phyloP scores from a whole-genome alignment of 2,329 filamentous ascomycete species.

The Esteya vermicola region DNA sequence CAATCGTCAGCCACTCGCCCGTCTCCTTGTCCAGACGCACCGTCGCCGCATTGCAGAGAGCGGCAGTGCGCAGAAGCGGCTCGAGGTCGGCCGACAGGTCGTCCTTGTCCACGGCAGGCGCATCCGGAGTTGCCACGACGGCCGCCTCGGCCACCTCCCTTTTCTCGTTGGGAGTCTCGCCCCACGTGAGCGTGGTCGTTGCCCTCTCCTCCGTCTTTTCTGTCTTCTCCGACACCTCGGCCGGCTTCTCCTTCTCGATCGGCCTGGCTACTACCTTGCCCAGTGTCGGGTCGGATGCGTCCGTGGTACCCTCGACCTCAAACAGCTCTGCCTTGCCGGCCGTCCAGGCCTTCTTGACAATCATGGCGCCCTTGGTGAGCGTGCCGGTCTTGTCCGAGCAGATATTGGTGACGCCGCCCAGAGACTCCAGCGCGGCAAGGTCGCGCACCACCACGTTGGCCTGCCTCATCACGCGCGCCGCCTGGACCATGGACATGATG shows the following conservation, averaged over 20 bases:
- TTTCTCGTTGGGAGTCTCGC: too few species aligned
- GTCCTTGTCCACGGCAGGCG: too few species aligned
- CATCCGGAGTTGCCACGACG: slow-evolving; percentile 11
- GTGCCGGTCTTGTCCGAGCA: slow-evolving; percentile 65
- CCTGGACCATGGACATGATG: slow-evolving; percentile 57
- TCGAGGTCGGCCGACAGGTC: slow-evolving; percentile 36
- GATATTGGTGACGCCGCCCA: slow-evolving; percentile 58
- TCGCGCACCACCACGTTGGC: slow-evolving; percentile 53
- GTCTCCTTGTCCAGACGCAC: slow-evolving; percentile 40
- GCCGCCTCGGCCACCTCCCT: neutral
- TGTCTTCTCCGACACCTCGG: neutral
- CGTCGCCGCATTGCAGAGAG: slow-evolving; percentile 52
- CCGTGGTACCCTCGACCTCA: slow-evolving; percentile 45
- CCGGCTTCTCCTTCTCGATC: too few species aligned
- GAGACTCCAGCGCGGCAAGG: slow-evolving; percentile 51
- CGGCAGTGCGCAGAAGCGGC: slow-evolving; percentile 38
- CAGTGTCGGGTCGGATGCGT: slow-evolving; percentile 45
- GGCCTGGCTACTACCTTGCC: slow-evolving; percentile 32
- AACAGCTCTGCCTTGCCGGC: slow-evolving; percentile 37
- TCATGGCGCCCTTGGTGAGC: slow-evolving; percentile 55
- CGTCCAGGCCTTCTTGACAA: slow-evolving; percentile 52
- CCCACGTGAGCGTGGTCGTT: too few species aligned
- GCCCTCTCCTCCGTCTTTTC: too few species aligned
- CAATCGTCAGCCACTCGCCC: slow-evolving; percentile 49
- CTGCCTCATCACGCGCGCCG: slow-evolving; percentile 49